Base-by-base conservation (phyloP, 2,329 filamentous ascomycete species). In the Trichoderma afroharzianum region DNA sequence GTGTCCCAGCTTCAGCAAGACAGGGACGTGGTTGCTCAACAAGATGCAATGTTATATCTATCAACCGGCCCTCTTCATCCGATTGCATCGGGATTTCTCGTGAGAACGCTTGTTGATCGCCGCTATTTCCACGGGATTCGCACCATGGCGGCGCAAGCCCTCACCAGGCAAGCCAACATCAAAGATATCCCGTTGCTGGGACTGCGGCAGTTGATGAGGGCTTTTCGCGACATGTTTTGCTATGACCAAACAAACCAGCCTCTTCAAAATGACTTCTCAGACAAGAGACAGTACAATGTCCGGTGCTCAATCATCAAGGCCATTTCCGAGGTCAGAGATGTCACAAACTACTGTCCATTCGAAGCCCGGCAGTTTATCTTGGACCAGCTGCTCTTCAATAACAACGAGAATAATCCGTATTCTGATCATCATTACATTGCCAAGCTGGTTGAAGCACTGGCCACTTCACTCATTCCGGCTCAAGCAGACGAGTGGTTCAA, bases 1-100 rank as follows among this genome's bases (percentile, higher is more conserved):
- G 90, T 97, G 72, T 98, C 96, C 26, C 96, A 99, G 80, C 85
- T 99, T 73, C 96, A 99, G 80, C 96, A 99, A 81, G 96, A 99
- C 81, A 88, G 95, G 76, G 97, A 99, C 80, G 93, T 99, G 72
- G 93, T 97, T 74, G 97, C 97, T n/a, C 90, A 92, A 75, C 88
- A 91, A 76, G 89, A 92, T 76, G 89, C 93, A 5, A 89, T 97
- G 83, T 86, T 96, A 77, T 94, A 92, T 78, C 88, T 97, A 75
- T 86, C 88, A 53, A 81, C 81, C 80, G 87, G 79, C 82, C 91
- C 89, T 61, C 88, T 93, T 26, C 93, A 95, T 80, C 90, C 91
- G 7, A 88, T 98, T 55, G 92, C 95, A 33, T 95, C 97, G 1
- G 97, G 94, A 0, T 95, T 98, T 74, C 88, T 98, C 50, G 88